Evolutionary conservation across 495 filamentous ascomycete species (phyloP).

Genomic region (Penicillium paxilli): DNA sequence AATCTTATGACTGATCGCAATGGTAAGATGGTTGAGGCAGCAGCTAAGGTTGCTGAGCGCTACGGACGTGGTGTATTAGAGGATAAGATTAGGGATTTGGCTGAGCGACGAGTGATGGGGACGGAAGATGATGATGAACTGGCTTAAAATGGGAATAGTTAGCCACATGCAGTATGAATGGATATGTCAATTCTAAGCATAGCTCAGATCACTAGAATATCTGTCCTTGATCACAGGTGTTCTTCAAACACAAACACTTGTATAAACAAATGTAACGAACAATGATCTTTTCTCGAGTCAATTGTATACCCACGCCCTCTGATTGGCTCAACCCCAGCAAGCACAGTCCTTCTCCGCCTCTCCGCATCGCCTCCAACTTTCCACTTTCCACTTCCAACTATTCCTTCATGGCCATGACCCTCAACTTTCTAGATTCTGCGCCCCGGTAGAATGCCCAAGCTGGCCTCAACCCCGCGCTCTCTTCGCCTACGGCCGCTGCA

Average conservation of each 20-base stretch:
- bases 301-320: slow-evolving; percentile 18
- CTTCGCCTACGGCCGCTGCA: slow-evolving; percentile 9
- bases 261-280: not conserved
- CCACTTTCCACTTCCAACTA: not conserved
- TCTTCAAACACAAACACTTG: not conserved
- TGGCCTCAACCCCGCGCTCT: slow-evolving; percentile 18
- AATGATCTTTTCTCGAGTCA: not conserved
- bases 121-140: slow-evolving; percentile 56
- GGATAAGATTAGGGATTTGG: slow-evolving; percentile 83
- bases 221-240: too few relatives aligned
- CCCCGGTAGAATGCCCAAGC: slow-evolving; percentile 37
- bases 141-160: slow-evolving; percentile 25
- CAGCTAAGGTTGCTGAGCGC: slow-evolving; percentile 77
- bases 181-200: not conserved
- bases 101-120: slow-evolving; percentile 61
- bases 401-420: slow-evolving; percentile 20
- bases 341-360: not conserved
- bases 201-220: too few relatives aligned
- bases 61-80: slow-evolving; percentile 74
- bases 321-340: slow-evolving; percentile 22
- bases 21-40: slow-evolving; percentile 83
- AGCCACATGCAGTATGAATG: not conserved
- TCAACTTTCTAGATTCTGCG: slow-evolving; percentile 1
- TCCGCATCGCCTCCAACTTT: not conserved
- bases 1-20: slow-evolving; percentile 72